Base-by-base conservation (phyloP, 257 asterid genomes). In the Lithospermum erythrorhizon region DNA sequence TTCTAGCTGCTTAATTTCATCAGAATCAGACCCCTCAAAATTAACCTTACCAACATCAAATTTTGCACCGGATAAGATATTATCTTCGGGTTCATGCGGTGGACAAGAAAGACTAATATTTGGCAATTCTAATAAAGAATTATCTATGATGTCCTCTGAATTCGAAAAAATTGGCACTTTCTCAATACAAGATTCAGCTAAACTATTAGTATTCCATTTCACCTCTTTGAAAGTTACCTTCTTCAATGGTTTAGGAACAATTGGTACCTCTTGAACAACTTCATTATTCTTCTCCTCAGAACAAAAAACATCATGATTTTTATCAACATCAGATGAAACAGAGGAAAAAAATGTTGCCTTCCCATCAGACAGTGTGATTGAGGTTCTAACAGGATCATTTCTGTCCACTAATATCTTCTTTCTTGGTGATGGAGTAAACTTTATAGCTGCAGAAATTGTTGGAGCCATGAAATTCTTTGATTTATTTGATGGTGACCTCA, bases 371-470 rank as follows among this genome's bases (percentile, higher is more conserved):
- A 84, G 70, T 0, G 89, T 70, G 61, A 83, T 78, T 6, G 95
- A 88, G 60, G 94, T 81, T 58, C 95, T 81, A 53, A 88, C 72
- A 0, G 87, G 87, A 18, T 86, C 97, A 47, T 81, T 86, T 65
- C 96, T 79, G 77, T 93, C 98, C 57, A 68, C 86, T 76, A 93
- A 75, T 22, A 81, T 80, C 71, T 82, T 93, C 89, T 83, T 93
- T 63, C 83, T 78, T 0, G 97, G 97, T 0, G 97, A 89, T 14
- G 93, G 89, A 41, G 95, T 76, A 73, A 84, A 79, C 70, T 93
- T 93, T 53, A 94, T 88, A 35, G 97, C 95, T 3, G 98, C 95
- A 4, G 98, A 93, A 45, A 93, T 89, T 0, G 98, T 93, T 1
- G 97, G 98, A 17, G 95, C 71, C 97, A 93, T 93, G 76, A 93